Evolutionary conservation across 768 basidiomycete genomes (phyloP).

Genomic region (Psilocybe sp.): DNA sequence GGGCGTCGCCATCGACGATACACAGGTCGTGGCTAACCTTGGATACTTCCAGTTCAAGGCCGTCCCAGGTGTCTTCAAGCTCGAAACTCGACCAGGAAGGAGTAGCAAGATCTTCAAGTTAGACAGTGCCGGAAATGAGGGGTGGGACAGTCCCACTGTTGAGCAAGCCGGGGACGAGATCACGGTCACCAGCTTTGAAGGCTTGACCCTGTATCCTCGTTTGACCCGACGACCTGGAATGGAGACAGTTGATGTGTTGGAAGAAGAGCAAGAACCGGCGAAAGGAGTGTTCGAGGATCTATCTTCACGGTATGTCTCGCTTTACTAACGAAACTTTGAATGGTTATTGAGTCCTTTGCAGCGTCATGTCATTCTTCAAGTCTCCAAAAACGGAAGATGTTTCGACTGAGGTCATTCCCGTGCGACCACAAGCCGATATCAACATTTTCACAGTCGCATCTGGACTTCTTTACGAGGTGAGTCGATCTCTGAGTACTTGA

Average conservation of each 20-base stretch:
- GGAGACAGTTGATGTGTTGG: slow-evolving; percentile 81
- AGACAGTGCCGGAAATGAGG: slow-evolving; percentile 85
- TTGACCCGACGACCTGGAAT: slow-evolving; percentile 68
- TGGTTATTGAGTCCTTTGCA: slow-evolving; percentile 24
- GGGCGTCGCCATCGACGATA: slow-evolving; percentile 67
- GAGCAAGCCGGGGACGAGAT: slow-evolving; percentile 70
- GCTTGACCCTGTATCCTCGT: slow-evolving; percentile 83
- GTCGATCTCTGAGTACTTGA: slow-evolving; percentile 5
- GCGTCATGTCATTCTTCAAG: slow-evolving; percentile 45
- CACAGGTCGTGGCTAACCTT: slow-evolving; percentile 89
- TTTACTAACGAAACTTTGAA: not conserved
- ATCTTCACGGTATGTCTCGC: slow-evolving; percentile 42
- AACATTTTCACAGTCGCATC: slow-evolving; percentile 99
- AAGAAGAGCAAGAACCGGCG: slow-evolving; percentile 33
- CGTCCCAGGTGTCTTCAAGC: slow-evolving; percentile 80
- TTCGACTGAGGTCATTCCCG: slow-evolving; percentile 17
- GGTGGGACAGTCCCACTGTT: slow-evolving; percentile 79
- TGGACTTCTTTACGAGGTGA: slow-evolving; percentile 91
- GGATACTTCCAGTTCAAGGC: slow-evolving; percentile 97
- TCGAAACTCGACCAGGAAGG: slow-evolving; percentile 80
- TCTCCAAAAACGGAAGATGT: slow-evolving; percentile 21
- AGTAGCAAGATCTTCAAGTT: slow-evolving; percentile 78
- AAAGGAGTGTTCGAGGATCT: slow-evolving; percentile 45
- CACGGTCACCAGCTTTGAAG: slow-evolving; percentile 86
- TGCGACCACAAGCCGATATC: slow-evolving; percentile 76